A percentile compares a stretch with the other conserved stretches of the same genome.
These are phyloP conservation scores for Nemania sp. DNA, from an alignment of 2,329 filamentous ascomycete species.

Conservation along the genomic window DNA sequence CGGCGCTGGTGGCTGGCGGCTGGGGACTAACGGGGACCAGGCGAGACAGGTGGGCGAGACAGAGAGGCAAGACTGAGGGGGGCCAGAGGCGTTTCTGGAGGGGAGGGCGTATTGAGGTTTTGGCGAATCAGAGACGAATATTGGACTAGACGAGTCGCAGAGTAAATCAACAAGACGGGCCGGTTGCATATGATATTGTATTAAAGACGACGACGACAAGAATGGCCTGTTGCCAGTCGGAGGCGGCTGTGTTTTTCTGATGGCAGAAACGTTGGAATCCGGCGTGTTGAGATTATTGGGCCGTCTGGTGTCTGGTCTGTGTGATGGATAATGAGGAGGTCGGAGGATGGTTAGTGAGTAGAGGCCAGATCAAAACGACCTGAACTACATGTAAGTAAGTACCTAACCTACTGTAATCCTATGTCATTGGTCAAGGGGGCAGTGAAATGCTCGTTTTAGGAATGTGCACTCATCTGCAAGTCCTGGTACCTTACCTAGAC, in stretches of 20 bases:
- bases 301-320: not conserved
- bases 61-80: not conserved
- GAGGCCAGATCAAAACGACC: no score
- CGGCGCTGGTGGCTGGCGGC: not conserved
- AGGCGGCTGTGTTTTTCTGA: not conserved
- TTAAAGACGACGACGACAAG: not conserved
- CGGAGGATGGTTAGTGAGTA: no score
- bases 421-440: constrained; percentile 32
- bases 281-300: constrained; percentile 1
- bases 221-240: not conserved
- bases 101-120: not conserved
- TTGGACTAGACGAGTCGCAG: constrained; percentile 3
- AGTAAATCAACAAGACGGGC: not conserved
- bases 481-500: no score
- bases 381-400: no score
- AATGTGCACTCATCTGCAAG: constrained; percentile 29
- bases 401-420: no score
- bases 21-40: not conserved
- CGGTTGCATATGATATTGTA: not conserved
- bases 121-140: not conserved
- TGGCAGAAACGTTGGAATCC: constrained; percentile 1
- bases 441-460: constrained; percentile 18
- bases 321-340: not conserved
- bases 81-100: not conserved
- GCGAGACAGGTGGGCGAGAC: not conserved